Evolutionary conservation across 2,329 filamentous ascomycete genomes (phyloP), one percentile per base, ranked within the genome.

Genomic region (Phaeosphaeriaceae sp.): DNA sequence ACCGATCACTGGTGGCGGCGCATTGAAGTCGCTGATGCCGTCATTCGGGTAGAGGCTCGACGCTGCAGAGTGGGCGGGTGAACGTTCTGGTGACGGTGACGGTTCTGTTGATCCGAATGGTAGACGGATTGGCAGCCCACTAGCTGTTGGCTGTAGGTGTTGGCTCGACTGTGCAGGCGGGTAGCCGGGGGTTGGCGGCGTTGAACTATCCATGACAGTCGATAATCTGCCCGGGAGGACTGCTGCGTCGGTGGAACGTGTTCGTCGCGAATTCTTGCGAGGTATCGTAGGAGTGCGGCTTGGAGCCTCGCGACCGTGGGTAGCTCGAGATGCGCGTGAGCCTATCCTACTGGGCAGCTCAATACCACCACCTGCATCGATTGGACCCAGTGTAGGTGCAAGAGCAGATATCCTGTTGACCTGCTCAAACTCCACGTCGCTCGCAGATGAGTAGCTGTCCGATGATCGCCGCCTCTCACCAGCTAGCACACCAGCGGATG

Each of bases 201-300:
- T 60, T 11, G 65, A 52, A 2, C 52, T 52, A 26, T 69, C 70
- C 49, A 71, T 65, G 4, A 77, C 70, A 7, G 70, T 69, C 3
- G 77, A 73, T 10, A 78, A 48, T 24, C 74, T 68, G 2, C 65
- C 67, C 10, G 70, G 65, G 1, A 74, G 50, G 6, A 71, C 56
- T 4, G 72, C 69, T 7, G 61, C 60, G 6, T 78, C 77, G 0
- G 66, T 72, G 17, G 74, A 74, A 21, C 53, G 56, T 5, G 72
- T 71, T 1, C 77, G 64, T 44, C 71, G 88, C 0, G 91, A 93
- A 72, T 89, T 93, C 78, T 90, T 92, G 28, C 91, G 84, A 2
- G 91, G 91, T 30, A 93, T 78, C 51, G 63, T 81, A 65, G 78
- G 72, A 52, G 76, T 67, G 58, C 79, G 80, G 30, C 59, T 69